Base-by-base conservation (phyloP, 257 asterid species). In the Plantago ovata region DNA sequence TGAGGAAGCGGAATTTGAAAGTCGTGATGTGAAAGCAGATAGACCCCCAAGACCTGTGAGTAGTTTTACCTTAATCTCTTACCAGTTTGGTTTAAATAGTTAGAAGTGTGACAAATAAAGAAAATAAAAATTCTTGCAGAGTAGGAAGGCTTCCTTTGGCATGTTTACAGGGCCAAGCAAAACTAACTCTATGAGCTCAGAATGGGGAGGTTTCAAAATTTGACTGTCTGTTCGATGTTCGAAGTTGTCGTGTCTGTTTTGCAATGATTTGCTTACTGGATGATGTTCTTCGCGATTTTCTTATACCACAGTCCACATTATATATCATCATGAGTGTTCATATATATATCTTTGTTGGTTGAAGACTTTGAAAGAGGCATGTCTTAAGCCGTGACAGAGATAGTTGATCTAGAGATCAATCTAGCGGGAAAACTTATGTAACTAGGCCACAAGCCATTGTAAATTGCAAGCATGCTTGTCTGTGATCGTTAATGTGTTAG, bases 21-120 rank as follows among this genome's bases (percentile, higher is more conserved):
- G 14, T 69, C 63, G 50, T 8, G 75, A 67, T 62, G 65, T 32
- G 7, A 79, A 66, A 62, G 72, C 70, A 39, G 91, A 80, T 36
- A 79, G 68, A 73, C 90, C 95, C 3, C 87, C 86, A 7, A 75
- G 65, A 68, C 94, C 82, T 0, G 93, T 83, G 68, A 75, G 90
- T 75, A 49, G n/a, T n/a, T n/a, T 46, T 58, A 13, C 44, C 36
- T 28, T 28, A 28, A 28, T 28, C 36, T 28, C 36, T 28, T 28
- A 6, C 67, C 60, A 63, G 36, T 49, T 28, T 55, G 50, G 3
- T 56, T 15, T 33, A 3, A 48, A 45, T 50, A 21, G 36, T 50
- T 64, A 38, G 44, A 50, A 60, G 47, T 44, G 41, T 19, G 64
- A 56, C 38, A 42, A 61, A 48, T 14, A 51, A 47, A 21, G 22